These are phyloP conservation scores for Fraxinus ornus DNA, from an alignment of 305 asterid species.

Conservation along the genomic window DNA sequence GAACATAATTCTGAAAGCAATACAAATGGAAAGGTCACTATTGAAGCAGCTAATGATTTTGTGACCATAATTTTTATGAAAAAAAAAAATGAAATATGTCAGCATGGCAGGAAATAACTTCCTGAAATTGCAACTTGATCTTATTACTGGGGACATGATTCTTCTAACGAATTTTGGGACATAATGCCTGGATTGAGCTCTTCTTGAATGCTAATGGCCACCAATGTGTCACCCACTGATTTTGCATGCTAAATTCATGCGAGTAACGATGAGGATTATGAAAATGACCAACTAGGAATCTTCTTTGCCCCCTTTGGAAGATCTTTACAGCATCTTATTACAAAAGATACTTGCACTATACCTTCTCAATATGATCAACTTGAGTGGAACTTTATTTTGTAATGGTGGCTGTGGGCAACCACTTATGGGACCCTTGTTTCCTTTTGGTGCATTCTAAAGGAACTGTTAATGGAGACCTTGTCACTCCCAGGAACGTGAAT, in stretches of 20 bases:
- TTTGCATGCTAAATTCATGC: constrained; percentile 24
- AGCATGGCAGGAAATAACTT: constrained; percentile 2
- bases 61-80: neutral
- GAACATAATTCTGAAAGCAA: neutral
- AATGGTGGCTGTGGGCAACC: constrained; percentile 41
- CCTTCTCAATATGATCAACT: constrained; percentile 37
- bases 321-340: constrained; percentile 34
- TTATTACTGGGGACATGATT: constrained; percentile 5
- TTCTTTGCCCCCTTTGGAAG: constrained; percentile 37
- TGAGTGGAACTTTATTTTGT: constrained; percentile 35
- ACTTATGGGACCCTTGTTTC: constrained; percentile 39
- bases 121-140: constrained; percentile 7
- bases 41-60: neutral
- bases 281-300: constrained; percentile 54
- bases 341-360: constrained; percentile 25
- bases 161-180: constrained; percentile 19
- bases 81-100: neutral
- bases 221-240: constrained; percentile 40
- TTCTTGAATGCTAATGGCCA: constrained; percentile 37
- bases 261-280: constrained; percentile 29
- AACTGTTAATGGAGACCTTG: constrained; percentile 52
- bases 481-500: constrained; percentile 52
- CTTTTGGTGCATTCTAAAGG: constrained; percentile 33
- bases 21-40: neutral
- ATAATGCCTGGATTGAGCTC: constrained; percentile 26